phyloP scores from a whole-genome alignment of 1,284 basidiomycete species.

The Puccinia novopanici region DNA sequence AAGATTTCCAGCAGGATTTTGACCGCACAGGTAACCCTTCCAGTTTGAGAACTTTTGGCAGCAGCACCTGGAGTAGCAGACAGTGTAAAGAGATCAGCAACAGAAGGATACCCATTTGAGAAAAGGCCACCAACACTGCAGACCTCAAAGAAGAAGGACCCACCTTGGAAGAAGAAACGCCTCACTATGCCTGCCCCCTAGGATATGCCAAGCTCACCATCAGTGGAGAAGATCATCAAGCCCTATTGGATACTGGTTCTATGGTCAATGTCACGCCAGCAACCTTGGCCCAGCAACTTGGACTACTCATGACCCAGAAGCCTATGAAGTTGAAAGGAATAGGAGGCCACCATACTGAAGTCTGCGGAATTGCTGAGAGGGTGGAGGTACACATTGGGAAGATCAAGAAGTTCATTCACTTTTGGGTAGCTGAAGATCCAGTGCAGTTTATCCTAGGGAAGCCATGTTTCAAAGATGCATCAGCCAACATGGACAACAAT shows the following conservation, averaged over 20 bases:
- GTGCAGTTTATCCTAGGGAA: background rate
- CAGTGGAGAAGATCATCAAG: background rate
- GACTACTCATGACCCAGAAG: background rate
- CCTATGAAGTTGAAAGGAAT: background rate
- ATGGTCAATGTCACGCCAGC: background rate
- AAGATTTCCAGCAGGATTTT: no score
- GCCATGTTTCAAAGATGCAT: background rate
- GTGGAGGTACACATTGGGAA: background rate
- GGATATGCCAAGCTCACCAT: background rate
- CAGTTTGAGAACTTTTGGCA: no score
- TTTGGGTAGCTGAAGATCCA: no score
- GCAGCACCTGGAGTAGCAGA: no score
- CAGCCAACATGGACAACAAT: background rate
- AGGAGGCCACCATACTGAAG: background rate
- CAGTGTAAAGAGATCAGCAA: no score
- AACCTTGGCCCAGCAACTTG: background rate
- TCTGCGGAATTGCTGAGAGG: background rate
- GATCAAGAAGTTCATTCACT: background rate
- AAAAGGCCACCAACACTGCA: background rate
- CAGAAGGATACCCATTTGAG: no score
- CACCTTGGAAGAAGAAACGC: background rate
- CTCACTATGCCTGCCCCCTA: conserved; percentile 21
- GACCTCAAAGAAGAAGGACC: background rate
- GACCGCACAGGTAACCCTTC: no score
- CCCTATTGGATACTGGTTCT: conserved; percentile 18